phyloP scores from a whole-genome alignment of 192 early-diverging fungal genomes.

The Umbelopsis isabellina region DNA sequence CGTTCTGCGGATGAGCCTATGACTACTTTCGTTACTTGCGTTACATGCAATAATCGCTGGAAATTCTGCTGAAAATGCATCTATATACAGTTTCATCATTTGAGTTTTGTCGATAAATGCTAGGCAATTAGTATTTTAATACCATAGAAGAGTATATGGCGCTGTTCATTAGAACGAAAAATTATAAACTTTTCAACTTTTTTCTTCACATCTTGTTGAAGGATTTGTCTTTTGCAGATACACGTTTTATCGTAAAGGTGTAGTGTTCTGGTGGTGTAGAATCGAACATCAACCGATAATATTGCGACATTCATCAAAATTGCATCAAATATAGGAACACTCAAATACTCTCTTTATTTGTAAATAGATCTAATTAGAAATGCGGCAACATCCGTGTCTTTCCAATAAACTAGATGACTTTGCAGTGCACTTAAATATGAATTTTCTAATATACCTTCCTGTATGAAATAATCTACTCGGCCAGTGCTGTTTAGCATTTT shows the following conservation, averaged over 20 bases:
- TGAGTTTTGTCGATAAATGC: too few relatives aligned
- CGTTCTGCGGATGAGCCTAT: constrained; percentile 98
- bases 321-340: too few relatives aligned
- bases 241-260: too few relatives aligned
- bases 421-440: constrained; percentile 47
- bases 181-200: too few relatives aligned
- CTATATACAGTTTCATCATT: background rate
- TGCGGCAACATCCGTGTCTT: constrained; percentile 40
- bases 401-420: constrained; percentile 42
- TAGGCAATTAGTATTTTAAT: too few relatives aligned
- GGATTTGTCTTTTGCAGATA: too few relatives aligned
- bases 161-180: too few relatives aligned
- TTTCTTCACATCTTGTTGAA: too few relatives aligned
- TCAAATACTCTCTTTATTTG: background rate
- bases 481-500: constrained; percentile 51
- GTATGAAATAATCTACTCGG: constrained; percentile 55
- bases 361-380: constrained; percentile 30
- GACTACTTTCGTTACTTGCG: constrained; percentile 96
- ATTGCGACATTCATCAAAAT: too few relatives aligned
- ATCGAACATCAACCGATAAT: too few relatives aligned
- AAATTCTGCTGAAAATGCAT: constrained; percentile 46
- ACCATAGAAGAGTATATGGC: too few relatives aligned
- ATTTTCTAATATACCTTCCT: constrained; percentile 52
- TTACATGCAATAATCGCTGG: constrained; percentile 84
- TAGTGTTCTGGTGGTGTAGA: too few relatives aligned